Evolutionary conservation across 73 alveolate species (phyloP).

Genomic region (Paramecium primaurelia): DNA sequence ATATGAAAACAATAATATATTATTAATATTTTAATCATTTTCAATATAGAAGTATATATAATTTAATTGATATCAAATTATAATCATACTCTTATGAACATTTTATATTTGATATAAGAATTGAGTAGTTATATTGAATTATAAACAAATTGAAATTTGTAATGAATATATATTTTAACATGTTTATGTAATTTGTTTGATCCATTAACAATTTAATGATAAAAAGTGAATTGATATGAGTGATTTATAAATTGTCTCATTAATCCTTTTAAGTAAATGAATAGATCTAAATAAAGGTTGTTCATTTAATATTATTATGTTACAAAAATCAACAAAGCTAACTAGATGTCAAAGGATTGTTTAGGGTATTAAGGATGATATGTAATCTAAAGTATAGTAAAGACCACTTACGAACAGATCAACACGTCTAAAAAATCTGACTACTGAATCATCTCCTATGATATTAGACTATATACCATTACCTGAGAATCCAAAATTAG

Average conservation of each 20-base stretch:
- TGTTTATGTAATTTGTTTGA: not conserved
- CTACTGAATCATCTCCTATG: not conserved
- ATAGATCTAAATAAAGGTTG: not conserved
- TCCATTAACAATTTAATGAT: not conserved
- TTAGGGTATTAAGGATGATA: not conserved
- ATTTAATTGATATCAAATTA: too few species aligned
- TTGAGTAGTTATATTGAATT: not conserved
- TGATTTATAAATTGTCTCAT: conserved; percentile 58
- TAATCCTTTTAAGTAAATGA: conserved; percentile 61
- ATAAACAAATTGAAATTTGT: not conserved
- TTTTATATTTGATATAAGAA: not conserved
- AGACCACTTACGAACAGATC: not conserved
- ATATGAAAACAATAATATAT: not conserved
- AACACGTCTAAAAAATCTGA: not conserved
- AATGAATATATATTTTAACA: not conserved
- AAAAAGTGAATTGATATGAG: not conserved
- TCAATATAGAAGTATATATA: too few species aligned
- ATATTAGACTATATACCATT: not conserved
- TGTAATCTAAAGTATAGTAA: not conserved
- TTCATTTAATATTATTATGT: not conserved
- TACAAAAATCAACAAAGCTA: not conserved
- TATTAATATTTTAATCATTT: not conserved
- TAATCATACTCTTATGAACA: not conserved
- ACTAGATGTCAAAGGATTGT: not conserved
- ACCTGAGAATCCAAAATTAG: not conserved